Evolutionary conservation across 352 stramenopile genomes (phyloP), one percentile per base, ranked within the genome.

Genomic region (Phytophthora fragariae): DNA sequence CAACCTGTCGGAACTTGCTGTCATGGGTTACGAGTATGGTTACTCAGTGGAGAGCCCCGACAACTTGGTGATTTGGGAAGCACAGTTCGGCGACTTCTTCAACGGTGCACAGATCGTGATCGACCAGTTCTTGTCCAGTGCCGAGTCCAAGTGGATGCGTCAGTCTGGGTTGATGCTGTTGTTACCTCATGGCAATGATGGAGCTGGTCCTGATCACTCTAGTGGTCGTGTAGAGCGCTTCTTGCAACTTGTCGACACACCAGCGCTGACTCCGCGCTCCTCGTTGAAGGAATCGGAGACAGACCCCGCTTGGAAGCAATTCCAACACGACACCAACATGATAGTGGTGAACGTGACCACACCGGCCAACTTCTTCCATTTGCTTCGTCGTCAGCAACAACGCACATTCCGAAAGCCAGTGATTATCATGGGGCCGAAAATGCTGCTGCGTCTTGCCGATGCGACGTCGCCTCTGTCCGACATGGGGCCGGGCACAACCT

Each of bases 361-460:
- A 15, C 96, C 97, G 1, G 97, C 96, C 41, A 98, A 99, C 77
- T 99, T 98, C 78, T 99, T 99, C 81, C 96, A 99, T 72, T 83
- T 96, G 67, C 81, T 99, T 63, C 92, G 96, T 71, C 92, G 97
- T 65, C 97, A 99, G 67, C 86, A 95, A 58, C 70, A 83, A 7
- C 89, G 88, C 6, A 39, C 69, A 24, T 96, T 93, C 80, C 87
- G 86, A 62, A 95, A 95, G 33, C 89, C 89, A 1, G 52, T 91
- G 10, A 77, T 94, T 21, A 81, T 91, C 19, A 94, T 96, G 84
- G 85, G 81, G 1, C 89, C 89, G 1, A 96, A 95, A 70, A 93
- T 88, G 62, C 70, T 96, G 58, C 69, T 95, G 24, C 84, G 87
- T 58, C 73, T 94, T 56, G 62, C 82, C 1, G 83, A 94, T 31